Evolutionary conservation across 768 basidiomycete genomes (phyloP).

Genomic region (Botryobasidium botryosum): DNA sequence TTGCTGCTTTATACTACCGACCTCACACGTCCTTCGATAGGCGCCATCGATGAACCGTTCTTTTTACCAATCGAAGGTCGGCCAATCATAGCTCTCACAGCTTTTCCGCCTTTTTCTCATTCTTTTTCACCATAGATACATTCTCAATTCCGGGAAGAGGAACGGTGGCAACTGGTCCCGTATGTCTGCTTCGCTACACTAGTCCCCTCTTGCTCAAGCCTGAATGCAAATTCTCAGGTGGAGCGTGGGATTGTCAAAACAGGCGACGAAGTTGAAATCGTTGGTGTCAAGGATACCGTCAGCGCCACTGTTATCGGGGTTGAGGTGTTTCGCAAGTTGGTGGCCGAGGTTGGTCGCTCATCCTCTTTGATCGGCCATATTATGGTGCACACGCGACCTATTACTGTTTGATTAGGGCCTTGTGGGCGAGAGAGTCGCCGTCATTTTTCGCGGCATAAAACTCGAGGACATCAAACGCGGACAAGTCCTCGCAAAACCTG

Average conservation of each 20-base stretch:
- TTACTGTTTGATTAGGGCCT: conserved; percentile 84
- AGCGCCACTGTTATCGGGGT: conserved; percentile 95
- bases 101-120: too few relatives aligned
- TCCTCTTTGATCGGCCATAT: conserved; percentile 5
- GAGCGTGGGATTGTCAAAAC: conserved; percentile 86
- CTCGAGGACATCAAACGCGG: conserved; percentile 90
- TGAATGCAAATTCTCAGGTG: conserved; percentile 33
- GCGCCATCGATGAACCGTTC: conserved; percentile 96
- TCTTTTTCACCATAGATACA: conserved; percentile 33
- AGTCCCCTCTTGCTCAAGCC: not conserved
- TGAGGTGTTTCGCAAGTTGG: conserved; percentile 29
- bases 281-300: conserved; percentile 63
- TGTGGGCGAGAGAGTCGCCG: conserved; percentile 99
- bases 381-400: conserved; percentile 96
- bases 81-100: not conserved
- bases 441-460: conserved; percentile 89
- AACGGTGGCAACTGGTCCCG: conserved; percentile 91
- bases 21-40: conserved; percentile 22
- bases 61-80: conserved; percentile 81
- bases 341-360: conserved; percentile 5
- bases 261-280: conserved; percentile 83
- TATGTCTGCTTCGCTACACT: conserved; percentile 20
- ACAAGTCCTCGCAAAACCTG: conserved; percentile 77
- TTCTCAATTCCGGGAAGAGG: conserved; percentile 98
- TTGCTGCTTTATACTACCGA: conserved; percentile 2